Conservation (phyloP, 1,139 yeast species). For the Geotrichum armillariae region DNA sequence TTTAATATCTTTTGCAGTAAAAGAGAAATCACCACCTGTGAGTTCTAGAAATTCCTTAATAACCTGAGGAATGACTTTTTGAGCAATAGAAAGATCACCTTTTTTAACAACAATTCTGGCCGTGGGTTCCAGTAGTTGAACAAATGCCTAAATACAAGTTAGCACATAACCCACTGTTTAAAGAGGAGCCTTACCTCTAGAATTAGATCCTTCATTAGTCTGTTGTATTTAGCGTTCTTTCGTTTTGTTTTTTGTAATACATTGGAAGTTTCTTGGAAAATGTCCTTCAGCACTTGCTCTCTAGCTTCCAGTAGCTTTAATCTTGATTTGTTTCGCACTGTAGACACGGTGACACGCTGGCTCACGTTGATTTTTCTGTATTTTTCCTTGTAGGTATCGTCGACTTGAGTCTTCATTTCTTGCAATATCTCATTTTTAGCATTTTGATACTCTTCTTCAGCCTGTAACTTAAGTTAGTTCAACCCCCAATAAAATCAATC, state of each 20-base stretch:
- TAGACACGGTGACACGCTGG: constrained; percentile 94
- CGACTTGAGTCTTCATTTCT: constrained; percentile 87
- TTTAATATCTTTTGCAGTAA: constrained; percentile 26
- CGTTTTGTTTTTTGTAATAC: constrained; percentile 57
- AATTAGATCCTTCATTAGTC: constrained; percentile 71
- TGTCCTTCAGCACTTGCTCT: constrained; percentile 73
- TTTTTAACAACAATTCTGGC: constrained; percentile 48
- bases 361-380: constrained; percentile 89
- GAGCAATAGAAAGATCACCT: constrained; percentile 47
- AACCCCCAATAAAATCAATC: neutral
- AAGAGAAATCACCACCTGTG: constrained; percentile 27
- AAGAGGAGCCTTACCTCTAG: constrained; percentile 73
- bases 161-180: no score
- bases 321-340: constrained; percentile 92
- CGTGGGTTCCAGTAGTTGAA: constrained; percentile 66
- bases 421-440: constrained; percentile 95
- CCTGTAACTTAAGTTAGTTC: constrained; percentile 38
- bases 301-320: constrained; percentile 85
- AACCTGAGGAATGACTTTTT: constrained; percentile 63
- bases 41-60: constrained; percentile 61
- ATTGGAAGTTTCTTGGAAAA: constrained; percentile 67
- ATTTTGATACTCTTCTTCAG: constrained; percentile 97
- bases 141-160: constrained; percentile 34
- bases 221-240: constrained; percentile 59
- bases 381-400: constrained; percentile 74